These are phyloP conservation scores for Calonectria multiphialidica DNA, from an alignment of 2,329 filamentous ascomycete genomes.

Conservation along the genomic window DNA sequence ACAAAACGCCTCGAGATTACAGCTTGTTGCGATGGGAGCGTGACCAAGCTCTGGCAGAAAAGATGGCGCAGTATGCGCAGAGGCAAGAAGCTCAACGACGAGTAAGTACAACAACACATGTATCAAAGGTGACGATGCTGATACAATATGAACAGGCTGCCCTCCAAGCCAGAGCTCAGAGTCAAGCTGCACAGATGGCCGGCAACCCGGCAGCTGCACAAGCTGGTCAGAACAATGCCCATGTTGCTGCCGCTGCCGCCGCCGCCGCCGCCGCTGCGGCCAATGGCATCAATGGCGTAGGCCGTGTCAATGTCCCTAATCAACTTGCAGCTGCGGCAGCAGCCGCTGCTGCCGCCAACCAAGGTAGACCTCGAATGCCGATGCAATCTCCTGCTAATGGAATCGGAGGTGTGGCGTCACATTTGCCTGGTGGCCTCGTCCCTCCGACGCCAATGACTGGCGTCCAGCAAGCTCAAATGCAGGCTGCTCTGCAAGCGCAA, in stretches of 20 bases:
- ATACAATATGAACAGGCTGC: constrained; percentile 50
- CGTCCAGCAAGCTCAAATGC: constrained; percentile 78
- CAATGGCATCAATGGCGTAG: constrained; percentile 43
- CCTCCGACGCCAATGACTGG: constrained; percentile 72
- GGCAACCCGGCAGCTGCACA: constrained; percentile 54
- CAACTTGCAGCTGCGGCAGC: constrained; percentile 58
- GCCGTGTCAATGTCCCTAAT: constrained; percentile 57
- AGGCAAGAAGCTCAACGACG: constrained; percentile 71
- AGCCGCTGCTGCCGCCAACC: constrained; percentile 54
- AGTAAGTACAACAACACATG: constrained; percentile 54
- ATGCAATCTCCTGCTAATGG: constrained; percentile 66
- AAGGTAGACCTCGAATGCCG: constrained; percentile 64
- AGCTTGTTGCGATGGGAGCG: constrained; percentile 90
- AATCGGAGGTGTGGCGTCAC: constrained; percentile 62
- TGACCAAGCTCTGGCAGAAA: constrained; percentile 76
- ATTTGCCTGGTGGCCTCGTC: constrained; percentile 63
- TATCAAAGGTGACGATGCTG: constrained; percentile 38
- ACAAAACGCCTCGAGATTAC: constrained; percentile 89
- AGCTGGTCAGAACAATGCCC: constrained; percentile 44
- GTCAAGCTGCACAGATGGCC: constrained; percentile 59
- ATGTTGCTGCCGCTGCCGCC: constrained; percentile 42
- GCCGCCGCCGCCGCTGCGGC: constrained; percentile 40
- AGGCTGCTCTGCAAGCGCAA: constrained; percentile 62
- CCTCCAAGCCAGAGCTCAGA: constrained; percentile 61
- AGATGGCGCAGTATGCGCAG: constrained; percentile 66